Conservation (phyloP, 768 basidiomycete genomes). For the Auricularia sp. region DNA sequence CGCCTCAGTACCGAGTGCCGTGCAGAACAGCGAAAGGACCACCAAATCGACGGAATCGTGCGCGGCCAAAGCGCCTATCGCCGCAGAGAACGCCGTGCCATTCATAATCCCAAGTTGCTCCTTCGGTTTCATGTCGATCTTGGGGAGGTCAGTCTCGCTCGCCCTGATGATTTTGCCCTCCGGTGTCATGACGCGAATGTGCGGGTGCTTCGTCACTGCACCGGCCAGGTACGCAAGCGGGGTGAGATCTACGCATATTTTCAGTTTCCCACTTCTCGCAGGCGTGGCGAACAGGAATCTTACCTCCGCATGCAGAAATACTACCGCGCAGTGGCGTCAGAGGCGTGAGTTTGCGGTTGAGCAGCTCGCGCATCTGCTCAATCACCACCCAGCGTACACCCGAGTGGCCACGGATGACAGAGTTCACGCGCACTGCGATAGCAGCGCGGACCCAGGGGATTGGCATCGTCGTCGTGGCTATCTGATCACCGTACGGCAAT, state of each 20-base stretch:
- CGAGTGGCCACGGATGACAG: slow-evolving; percentile 79
- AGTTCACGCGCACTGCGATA: slow-evolving; percentile 81
- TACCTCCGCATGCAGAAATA: slow-evolving; percentile 76
- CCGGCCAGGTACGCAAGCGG: slow-evolving; percentile 80
- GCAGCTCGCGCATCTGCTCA: slow-evolving; percentile 64
- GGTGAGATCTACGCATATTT: slow-evolving; percentile 51
- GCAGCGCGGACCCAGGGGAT: slow-evolving; percentile 83
- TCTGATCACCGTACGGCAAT: slow-evolving; percentile 63
- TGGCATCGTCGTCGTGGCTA: slow-evolving; percentile 65
- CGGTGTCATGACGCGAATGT: slow-evolving; percentile 51
- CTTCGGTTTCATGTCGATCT: slow-evolving; percentile 18
- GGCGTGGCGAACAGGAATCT: slow-evolving; percentile 46
- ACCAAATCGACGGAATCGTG: slow-evolving; percentile 19
- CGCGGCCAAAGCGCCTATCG: slow-evolving; percentile 20
- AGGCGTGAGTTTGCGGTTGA: slow-evolving; percentile 54
- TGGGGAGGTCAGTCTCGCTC: slow-evolving; percentile 13
- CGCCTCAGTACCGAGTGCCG: slow-evolving; percentile 79
- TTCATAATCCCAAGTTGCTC: slow-evolving; percentile 25
- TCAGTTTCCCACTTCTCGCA: slow-evolving; percentile 53
- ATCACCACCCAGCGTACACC: slow-evolving; percentile 76
- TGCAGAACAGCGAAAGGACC: slow-evolving; percentile 48
- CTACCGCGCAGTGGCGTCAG: slow-evolving; percentile 79
- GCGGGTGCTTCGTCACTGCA: slow-evolving; percentile 67
- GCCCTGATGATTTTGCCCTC: slow-evolving; percentile 25
- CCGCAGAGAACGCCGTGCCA: slow-evolving; percentile 20